Percentiles rank a stretch among this genome's conserved stretches.
phyloP scores from a whole-genome alignment of 768 basidiomycete genomes.

The Asterophora parasitica region DNA sequence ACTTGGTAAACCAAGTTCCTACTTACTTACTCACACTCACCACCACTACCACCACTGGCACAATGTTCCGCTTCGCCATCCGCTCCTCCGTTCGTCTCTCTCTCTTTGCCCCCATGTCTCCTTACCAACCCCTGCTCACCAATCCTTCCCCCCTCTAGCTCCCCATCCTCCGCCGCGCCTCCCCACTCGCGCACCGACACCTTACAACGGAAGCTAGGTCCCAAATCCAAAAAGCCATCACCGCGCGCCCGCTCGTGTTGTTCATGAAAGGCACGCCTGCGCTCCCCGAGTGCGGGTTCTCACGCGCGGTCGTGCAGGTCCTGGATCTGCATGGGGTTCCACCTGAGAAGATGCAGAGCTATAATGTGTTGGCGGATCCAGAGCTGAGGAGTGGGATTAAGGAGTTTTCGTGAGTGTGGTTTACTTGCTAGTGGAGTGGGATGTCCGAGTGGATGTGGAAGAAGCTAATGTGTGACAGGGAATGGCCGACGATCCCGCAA shows the following conservation, averaged over 20 bases:
- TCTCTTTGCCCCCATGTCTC: no score
- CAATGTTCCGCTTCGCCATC: no score
- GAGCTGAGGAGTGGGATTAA: conserved; percentile 87
- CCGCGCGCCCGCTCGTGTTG: conserved; percentile 75
- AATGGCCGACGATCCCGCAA: conserved; percentile 98
- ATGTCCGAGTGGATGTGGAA: not conserved
- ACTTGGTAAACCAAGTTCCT: no score
- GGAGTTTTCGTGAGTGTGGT: conserved; percentile 88
- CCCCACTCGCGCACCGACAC: conserved; percentile 31
- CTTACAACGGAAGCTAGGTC: conserved; percentile 59
- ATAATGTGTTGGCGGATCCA: conserved; percentile 82
- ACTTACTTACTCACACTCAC: no score
- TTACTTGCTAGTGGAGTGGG: not conserved
- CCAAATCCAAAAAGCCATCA: conserved; percentile 70
- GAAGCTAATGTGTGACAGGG: conserved; percentile 39
- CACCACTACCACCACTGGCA: no score
- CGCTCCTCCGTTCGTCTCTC: no score
- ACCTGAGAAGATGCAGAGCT: conserved; percentile 77
- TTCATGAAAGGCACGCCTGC: conserved; percentile 98
- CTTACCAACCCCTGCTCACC: conserved; percentile 2
- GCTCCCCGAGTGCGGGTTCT: conserved; percentile 91
- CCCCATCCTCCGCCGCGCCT: conserved; percentile 25
- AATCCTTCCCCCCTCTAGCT: conserved; percentile 17
- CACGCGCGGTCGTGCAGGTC: conserved; percentile 88
- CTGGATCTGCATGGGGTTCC: conserved; percentile 82